Conservation (phyloP, 78 protist genomes). For the Anaeramoeba flamelloides region DNA sequence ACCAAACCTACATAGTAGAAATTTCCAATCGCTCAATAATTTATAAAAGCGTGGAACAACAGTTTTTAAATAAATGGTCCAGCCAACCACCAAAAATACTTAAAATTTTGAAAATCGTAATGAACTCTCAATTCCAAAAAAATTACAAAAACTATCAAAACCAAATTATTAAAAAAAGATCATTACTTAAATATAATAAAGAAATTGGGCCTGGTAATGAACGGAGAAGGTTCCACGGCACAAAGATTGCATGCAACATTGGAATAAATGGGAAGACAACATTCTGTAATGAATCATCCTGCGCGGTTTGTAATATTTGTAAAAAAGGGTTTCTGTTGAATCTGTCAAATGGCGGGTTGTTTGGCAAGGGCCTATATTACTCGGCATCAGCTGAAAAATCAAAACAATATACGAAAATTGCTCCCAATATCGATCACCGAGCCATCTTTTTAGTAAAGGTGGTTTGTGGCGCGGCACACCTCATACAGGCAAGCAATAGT, state of each 20-base stretch:
- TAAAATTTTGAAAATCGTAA: too few species aligned
- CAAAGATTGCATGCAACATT: neutral
- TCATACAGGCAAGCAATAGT: neutral
- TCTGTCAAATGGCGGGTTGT: neutral
- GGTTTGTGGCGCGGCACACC: neutral
- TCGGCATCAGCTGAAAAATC: neutral
- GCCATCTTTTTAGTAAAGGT: neutral
- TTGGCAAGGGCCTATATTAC: neutral
- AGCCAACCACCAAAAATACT: too few species aligned
- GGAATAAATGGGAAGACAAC: neutral
- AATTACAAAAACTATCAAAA: too few species aligned
- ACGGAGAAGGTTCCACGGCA: neutral
- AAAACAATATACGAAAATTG: neutral
- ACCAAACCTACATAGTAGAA: too few species aligned
- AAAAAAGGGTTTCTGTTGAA: neutral
- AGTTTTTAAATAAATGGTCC: too few species aligned
- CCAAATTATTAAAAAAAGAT: too few species aligned
- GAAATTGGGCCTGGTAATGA: neutral
- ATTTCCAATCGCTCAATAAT: too few species aligned
- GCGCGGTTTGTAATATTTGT: neutral
- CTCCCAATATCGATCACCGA: neutral
- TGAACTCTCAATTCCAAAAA: too few species aligned
- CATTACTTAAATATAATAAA: too few species aligned
- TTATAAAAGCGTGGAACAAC: too few species aligned
- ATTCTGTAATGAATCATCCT: neutral